Conservation (phyloP, 1,139 yeast genomes). For the Zygosaccharomyces sapae region DNA sequence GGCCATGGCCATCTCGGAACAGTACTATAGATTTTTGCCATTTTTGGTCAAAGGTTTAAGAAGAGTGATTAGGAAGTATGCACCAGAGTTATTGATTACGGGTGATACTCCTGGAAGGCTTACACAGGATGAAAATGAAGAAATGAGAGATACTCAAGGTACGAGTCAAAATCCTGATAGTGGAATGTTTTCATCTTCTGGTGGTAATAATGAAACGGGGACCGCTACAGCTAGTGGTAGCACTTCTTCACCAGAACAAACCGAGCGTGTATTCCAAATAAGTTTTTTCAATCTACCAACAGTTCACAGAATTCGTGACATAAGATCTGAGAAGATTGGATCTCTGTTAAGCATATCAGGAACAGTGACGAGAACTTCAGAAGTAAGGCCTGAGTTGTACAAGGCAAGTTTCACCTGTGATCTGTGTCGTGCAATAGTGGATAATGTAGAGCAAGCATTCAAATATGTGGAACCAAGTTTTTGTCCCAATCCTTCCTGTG, state of each 20-base stretch:
- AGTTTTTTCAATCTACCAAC: slow-evolving; percentile 86
- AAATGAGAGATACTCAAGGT: slow-evolving; percentile 31
- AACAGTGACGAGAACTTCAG: slow-evolving; percentile 94
- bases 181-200: slow-evolving; percentile 18
- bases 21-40: slow-evolving; percentile 88
- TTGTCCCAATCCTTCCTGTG: slow-evolving; percentile 84
- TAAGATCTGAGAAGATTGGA: slow-evolving; percentile 87
- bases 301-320: slow-evolving; percentile 80
- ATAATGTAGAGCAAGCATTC: slow-evolving; percentile 89
- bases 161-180: slow-evolving; percentile 19
- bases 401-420: slow-evolving; percentile 89
- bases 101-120: slow-evolving; percentile 33
- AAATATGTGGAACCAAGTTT: slow-evolving; percentile 93
- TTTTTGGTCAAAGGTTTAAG: slow-evolving; percentile 73
- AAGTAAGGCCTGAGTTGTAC: slow-evolving; percentile 92
- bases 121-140: slow-evolving; percentile 29
- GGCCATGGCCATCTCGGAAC: slow-evolving; percentile 85
- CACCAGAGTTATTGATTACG: slow-evolving; percentile 53
- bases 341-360: slow-evolving; percentile 82
- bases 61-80: slow-evolving; percentile 66
- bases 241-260: slow-evolving; percentile 32
- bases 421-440: slow-evolving; percentile 77
- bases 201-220: slow-evolving; percentile 24
- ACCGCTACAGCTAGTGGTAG: slow-evolving; percentile 28
- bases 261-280: slow-evolving; percentile 79